Conservation (phyloP, 2,329 filamentous ascomycete species). For the Falciphora oryzae region DNA sequence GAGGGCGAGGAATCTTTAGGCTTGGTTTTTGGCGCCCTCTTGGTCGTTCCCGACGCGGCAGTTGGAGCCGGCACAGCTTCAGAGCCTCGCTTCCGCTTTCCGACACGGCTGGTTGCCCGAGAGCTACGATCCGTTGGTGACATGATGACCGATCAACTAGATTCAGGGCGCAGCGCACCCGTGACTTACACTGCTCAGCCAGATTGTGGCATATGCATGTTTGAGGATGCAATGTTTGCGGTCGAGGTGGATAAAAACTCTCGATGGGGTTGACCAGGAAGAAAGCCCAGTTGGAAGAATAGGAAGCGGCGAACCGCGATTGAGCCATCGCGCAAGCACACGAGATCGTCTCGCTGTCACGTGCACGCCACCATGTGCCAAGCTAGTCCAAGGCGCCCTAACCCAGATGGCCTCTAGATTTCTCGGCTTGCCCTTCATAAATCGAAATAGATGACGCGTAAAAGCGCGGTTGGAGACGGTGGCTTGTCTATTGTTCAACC, state of each 20-base stretch:
- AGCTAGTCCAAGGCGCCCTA: no score
- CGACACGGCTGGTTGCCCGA: background rate
- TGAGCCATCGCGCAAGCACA: background rate
- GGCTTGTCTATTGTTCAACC: background rate
- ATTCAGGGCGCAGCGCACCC: background rate
- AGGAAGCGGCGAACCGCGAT: background rate
- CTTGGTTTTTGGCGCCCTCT: slow-evolving; percentile 12
- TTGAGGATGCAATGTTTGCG: background rate
- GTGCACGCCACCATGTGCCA: background rate
- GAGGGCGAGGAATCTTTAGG: background rate
- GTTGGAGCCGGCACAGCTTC: background rate
- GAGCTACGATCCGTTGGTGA: background rate
- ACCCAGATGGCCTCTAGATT: no score
- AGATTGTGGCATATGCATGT: background rate
- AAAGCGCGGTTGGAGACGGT: background rate
- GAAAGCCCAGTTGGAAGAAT: background rate
- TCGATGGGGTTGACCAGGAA: no score
- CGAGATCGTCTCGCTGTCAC: slow-evolving; percentile 9
- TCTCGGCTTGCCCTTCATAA: background rate
- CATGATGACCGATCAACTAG: background rate
- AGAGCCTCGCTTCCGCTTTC: background rate
- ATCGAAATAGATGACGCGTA: background rate
- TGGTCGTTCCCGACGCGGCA: slow-evolving; percentile 11
- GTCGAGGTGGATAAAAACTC: no score
- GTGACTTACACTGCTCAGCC: no score